Evolutionary conservation across 805 yeast species (phyloP).

Genomic region (Pichia thaimueangensis): DNA sequence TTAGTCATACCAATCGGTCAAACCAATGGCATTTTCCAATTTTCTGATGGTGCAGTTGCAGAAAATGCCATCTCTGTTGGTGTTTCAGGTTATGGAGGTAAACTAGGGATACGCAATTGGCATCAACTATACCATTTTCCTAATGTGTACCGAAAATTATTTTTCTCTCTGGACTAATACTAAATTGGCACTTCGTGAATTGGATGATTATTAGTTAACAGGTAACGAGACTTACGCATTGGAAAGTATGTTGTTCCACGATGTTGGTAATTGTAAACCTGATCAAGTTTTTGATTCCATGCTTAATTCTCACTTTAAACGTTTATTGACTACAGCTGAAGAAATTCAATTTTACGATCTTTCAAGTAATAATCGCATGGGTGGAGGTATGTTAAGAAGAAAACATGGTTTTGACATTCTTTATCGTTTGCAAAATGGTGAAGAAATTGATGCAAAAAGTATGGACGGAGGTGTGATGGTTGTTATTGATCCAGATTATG

Average conservation of each 20-base stretch:
- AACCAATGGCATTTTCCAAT: slow-evolving; percentile 4
- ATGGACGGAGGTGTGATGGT: neutral
- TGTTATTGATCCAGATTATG: neutral
- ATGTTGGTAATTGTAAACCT: neutral
- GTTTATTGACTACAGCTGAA: neutral
- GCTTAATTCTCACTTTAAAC: neutral
- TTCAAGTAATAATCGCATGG: neutral
- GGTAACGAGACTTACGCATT: neutral
- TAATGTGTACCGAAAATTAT: neutral
- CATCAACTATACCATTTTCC: neutral
- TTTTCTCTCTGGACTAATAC: neutral
- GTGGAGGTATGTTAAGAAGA: neutral
- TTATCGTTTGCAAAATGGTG: neutral
- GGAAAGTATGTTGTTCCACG: neutral
- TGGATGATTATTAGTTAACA: neutral
- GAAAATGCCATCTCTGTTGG: slow-evolving; percentile 7
- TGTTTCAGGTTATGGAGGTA: slow-evolving; percentile 3
- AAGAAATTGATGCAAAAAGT: neutral
- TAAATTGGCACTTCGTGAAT: neutral
- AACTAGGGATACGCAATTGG: neutral
- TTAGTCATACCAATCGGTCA: slow-evolving; percentile 7
- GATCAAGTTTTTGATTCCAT: neutral
- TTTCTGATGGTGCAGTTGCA: slow-evolving; percentile 9
- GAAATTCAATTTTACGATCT: neutral
- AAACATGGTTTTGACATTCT: neutral